Evolutionary conservation across 257 asterid species (phyloP).

Genomic region (Solanum ossicruentum): DNA sequence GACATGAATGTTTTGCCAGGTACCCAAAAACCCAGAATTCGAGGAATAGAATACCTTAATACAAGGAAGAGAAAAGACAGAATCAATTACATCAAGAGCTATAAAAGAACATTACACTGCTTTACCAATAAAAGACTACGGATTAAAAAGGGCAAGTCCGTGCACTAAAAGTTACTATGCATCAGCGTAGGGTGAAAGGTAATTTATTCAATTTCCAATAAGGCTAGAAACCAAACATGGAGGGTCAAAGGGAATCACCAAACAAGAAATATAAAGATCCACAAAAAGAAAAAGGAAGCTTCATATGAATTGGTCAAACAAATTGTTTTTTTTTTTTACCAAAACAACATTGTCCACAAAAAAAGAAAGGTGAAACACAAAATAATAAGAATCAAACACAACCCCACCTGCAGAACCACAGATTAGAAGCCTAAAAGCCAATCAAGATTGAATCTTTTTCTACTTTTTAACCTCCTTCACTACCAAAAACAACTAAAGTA

Average conservation of each 20-base stretch:
- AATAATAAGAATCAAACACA: neutral
- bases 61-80: conserved; percentile 9
- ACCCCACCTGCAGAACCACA: neutral
- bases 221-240: neutral
- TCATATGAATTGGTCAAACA: neutral
- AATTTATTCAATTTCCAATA: neutral
- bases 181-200: neutral
- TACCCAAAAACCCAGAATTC: conserved; percentile 3
- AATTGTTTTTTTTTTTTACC: neutral
- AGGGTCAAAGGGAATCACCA: neutral
- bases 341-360: neutral
- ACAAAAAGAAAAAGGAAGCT: neutral
- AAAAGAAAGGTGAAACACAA: neutral
- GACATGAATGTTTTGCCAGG: conserved; percentile 9
- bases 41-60: conserved; percentile 23
- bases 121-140: neutral
- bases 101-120: neutral
- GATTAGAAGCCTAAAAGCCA: neutral
- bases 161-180: too few relatives aligned
- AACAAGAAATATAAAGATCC: neutral
- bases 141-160: too few relatives aligned
- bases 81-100: conserved; percentile 7
- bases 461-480: neutral
- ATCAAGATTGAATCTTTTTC: neutral
- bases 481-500: neutral